phyloP scores from a whole-genome alignment of 2,329 filamentous ascomycete genomes.

The Talaromyces pinophilus region DNA sequence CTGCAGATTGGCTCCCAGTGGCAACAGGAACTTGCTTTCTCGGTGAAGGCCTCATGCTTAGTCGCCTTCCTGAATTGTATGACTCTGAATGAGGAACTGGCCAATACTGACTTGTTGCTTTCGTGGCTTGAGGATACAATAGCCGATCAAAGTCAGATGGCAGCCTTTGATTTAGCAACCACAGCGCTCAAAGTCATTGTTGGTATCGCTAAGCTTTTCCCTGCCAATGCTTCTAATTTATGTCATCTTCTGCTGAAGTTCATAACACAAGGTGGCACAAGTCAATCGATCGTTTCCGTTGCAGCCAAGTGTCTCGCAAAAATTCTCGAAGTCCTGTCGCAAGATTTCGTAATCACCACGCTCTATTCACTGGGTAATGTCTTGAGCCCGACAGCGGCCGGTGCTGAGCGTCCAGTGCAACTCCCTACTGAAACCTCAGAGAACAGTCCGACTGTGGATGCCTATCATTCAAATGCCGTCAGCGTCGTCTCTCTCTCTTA shows the following conservation, averaged over 20 bases:
- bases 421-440: conserved; percentile 40
- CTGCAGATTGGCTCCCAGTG: conserved; percentile 79
- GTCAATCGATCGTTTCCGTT: conserved; percentile 67
- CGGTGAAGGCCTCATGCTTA: conserved; percentile 79
- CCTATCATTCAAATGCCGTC: conserved; percentile 35
- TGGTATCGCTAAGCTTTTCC: conserved; percentile 73
- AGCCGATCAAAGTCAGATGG: conserved; percentile 77
- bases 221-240: conserved; percentile 70
- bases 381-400: conserved; percentile 68
- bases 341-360: conserved; percentile 76
- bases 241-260: conserved; percentile 80
- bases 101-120: conserved; percentile 76
- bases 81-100: conserved; percentile 76
- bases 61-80: conserved; percentile 84
- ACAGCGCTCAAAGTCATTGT: conserved; percentile 80
- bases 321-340: conserved; percentile 77
- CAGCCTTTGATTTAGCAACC: conserved; percentile 72
- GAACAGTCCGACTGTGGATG: conserved; percentile 51
- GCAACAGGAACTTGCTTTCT: conserved; percentile 82
- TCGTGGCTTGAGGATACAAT: conserved; percentile 83
- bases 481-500: conserved; percentile 70
- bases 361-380: conserved; percentile 96
- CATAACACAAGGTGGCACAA: conserved; percentile 79
- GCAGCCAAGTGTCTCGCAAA: conserved; percentile 84
- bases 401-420: conserved; percentile 47